A percentile compares a stretch with the other conserved stretches of the same genome.
phyloP scores from a whole-genome alignment of 805 yeast species.

The Candida arabinofermentans region DNA sequence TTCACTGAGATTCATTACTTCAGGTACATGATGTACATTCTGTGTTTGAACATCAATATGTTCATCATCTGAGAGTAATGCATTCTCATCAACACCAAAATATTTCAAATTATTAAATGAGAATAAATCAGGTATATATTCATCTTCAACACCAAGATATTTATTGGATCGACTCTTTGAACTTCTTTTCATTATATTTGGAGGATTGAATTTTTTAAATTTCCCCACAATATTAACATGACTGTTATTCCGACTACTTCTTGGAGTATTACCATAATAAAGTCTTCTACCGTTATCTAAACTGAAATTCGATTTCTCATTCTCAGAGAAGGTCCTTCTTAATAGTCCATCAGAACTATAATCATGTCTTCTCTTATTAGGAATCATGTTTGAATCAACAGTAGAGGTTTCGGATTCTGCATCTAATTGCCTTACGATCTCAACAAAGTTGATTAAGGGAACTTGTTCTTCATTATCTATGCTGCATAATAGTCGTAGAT shows the following conservation, averaged over 20 bases:
- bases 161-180: background rate
- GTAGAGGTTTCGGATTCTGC: conserved; percentile 1
- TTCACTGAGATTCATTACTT: background rate
- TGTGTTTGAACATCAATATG: background rate
- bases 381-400: background rate
- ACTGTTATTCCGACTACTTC: background rate
- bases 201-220: background rate
- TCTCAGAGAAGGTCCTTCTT: conserved; percentile 60
- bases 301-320: conserved; percentile 59
- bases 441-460: conserved; percentile 22
- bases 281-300: conserved; percentile 27
- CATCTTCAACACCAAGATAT: conserved; percentile 59
- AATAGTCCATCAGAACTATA: conserved; percentile 16
- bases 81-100: conserved; percentile 10
- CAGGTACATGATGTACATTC: background rate
- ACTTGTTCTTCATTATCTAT: conserved; percentile 30
- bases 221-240: background rate
- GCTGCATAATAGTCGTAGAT: conserved; percentile 18
- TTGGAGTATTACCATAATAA: conserved; percentile 13
- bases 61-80: conserved; percentile 5
- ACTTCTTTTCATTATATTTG: background rate
- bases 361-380: background rate
- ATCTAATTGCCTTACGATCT: conserved; percentile 12
- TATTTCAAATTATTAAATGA: conserved; percentile 29
- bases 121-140: conserved; percentile 64